A percentile compares a stretch with the other conserved stretches of the same genome.
Evolutionary conservation across 352 stramenopile species (phyloP).

Genomic region (Phytophthora europaea): DNA sequence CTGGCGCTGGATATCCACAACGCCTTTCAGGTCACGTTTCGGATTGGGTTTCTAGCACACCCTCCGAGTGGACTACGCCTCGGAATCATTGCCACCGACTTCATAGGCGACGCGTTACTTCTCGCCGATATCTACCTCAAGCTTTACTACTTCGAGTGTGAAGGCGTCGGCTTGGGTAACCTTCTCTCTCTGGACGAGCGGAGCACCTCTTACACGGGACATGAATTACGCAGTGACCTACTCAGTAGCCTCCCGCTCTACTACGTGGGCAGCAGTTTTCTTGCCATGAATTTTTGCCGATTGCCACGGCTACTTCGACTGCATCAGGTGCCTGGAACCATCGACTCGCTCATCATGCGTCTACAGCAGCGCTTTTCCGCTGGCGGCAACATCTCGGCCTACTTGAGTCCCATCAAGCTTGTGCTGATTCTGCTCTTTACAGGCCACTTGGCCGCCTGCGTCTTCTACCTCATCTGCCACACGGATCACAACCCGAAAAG

Average conservation of each 20-base stretch:
- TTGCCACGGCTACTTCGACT: constrained; percentile 66
- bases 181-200: constrained; percentile 59
- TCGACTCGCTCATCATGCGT: constrained; percentile 75
- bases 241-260: constrained; percentile 67
- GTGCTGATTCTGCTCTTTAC: constrained; percentile 71
- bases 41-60: constrained; percentile 68
- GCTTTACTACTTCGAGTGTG: constrained; percentile 83
- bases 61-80: constrained; percentile 26
- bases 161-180: constrained; percentile 56
- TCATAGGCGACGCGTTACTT: constrained; percentile 54
- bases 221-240: constrained; percentile 56
- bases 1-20: constrained; percentile 72
- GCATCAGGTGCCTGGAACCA: constrained; percentile 43
- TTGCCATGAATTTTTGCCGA: constrained; percentile 66
- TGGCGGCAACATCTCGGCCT: constrained; percentile 67
- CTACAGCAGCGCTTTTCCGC: constrained; percentile 74
- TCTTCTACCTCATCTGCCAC: constrained; percentile 81
- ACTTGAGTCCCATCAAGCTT: constrained; percentile 72
- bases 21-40: constrained; percentile 75
- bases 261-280: constrained; percentile 67
- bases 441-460: constrained; percentile 68
- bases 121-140: constrained; percentile 72
- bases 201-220: constrained; percentile 50
- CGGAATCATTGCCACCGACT: constrained; percentile 49
- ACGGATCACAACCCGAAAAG: constrained; percentile 67